A percentile compares a stretch with the other conserved stretches of the same genome.
Conservation (phyloP, 805 yeast species). For the Nakazawaea populi region DNA sequence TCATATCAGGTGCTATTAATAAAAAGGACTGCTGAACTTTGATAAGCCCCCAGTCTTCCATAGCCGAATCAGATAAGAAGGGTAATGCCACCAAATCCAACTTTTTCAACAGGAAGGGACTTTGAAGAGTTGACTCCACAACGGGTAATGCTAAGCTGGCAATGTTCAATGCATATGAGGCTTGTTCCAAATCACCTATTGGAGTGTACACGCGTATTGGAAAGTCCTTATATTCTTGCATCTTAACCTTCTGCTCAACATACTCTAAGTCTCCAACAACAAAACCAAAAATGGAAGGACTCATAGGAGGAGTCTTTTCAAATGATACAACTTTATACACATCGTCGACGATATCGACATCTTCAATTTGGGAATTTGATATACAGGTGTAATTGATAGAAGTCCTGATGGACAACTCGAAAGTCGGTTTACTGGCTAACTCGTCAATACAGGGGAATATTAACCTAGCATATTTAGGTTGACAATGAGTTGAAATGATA, state of each 20-base stretch:
- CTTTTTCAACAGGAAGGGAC: conserved; percentile 52
- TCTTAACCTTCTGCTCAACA: conserved; percentile 29
- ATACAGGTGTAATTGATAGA: conserved; percentile 39
- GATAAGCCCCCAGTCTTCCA: conserved; percentile 74
- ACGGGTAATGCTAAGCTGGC: conserved; percentile 42
- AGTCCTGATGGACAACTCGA: conserved; percentile 45
- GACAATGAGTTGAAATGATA: conserved; percentile 65
- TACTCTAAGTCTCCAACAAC: conserved; percentile 62
- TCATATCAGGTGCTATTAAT: conserved; percentile 2
- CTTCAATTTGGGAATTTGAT: conserved; percentile 38
- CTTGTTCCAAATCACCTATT: conserved; percentile 41
- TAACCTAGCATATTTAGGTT: conserved; percentile 57
- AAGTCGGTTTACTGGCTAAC: conserved; percentile 44
- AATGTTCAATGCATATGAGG: conserved; percentile 44
- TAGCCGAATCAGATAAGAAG: conserved; percentile 69
- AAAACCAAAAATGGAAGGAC: conserved; percentile 63
- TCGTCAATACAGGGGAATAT: conserved; percentile 73
- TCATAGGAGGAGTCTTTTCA: conserved; percentile 49
- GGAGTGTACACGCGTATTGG: conserved; percentile 55
- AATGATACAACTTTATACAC: conserved; percentile 33
- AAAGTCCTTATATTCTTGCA: conserved; percentile 20
- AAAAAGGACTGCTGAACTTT: conserved; percentile 11
- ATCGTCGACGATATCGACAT: conserved; percentile 20
- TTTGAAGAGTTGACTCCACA: conserved; percentile 37
- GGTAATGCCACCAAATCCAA: conserved; percentile 67